These are phyloP conservation scores for Dendrobium huoshanense DNA, from an alignment of 106 monocot species.

Conservation along the genomic window DNA sequence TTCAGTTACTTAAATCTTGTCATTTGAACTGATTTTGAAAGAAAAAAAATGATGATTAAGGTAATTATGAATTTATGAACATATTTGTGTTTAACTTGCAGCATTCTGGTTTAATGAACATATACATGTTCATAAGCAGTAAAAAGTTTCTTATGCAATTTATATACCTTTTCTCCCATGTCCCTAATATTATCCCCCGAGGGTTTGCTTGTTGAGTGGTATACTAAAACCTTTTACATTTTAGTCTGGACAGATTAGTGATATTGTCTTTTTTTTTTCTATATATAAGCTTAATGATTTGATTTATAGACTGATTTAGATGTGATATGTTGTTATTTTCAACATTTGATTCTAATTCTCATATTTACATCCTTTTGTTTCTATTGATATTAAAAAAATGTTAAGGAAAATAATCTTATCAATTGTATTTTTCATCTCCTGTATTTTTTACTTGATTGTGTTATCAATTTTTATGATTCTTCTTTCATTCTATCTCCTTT, in stretches of 20 bases:
- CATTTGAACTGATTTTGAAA: not conserved
- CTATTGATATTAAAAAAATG: not conserved
- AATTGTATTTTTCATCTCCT: not conserved
- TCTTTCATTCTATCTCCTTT: not conserved
- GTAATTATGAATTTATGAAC: not conserved
- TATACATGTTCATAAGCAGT: not conserved
- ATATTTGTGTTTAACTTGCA: not conserved
- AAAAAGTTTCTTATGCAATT: not conserved
- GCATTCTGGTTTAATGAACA: not conserved
- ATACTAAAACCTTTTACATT: not conserved
- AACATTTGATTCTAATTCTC: not conserved
- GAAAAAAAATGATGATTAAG: not conserved
- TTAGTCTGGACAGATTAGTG: not conserved
- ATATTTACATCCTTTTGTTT: not conserved
- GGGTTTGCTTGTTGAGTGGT: not conserved
- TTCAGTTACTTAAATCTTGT: not conserved
- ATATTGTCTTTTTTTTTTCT: not conserved
- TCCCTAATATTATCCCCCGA: not conserved
- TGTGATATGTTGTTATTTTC: not conserved
- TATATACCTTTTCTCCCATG: not conserved
- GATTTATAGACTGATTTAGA: not conserved
- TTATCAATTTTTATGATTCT: not conserved
- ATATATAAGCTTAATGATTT: not conserved
- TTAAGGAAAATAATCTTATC: not conserved
- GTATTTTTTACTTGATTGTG: not conserved